Percentiles rank a stretch among this genome's conserved stretches.
Conservation (phyloP, 208 protist genomes). For the Vickermania ingenoplastis region DNA sequence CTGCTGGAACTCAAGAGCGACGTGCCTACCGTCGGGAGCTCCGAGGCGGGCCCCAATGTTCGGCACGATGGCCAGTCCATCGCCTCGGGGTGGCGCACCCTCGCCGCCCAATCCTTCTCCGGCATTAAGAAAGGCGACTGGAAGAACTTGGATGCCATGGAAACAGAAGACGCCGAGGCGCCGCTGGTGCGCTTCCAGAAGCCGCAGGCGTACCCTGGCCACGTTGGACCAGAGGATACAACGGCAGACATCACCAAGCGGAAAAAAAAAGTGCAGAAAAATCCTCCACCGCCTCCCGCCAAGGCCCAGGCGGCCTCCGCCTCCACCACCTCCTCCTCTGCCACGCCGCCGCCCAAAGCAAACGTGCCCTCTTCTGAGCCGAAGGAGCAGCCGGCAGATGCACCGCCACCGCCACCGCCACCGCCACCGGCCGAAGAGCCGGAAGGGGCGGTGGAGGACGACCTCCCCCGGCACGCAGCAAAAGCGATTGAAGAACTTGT, state of each 20-base stretch:
- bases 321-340: neutral
- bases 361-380: neutral
- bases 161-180: slow-evolving; percentile 16
- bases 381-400: neutral
- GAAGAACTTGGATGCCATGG: slow-evolving; percentile 38
- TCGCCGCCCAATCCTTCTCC: neutral
- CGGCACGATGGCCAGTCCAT: slow-evolving; percentile 1
- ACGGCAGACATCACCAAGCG: too few species aligned
- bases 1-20: slow-evolving; percentile 16
- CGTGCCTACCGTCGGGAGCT: neutral
- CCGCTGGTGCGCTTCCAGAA: neutral
- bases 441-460: too few species aligned
- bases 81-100: neutral
- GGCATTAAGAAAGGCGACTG: slow-evolving; percentile 33
- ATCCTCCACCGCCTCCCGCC: too few species aligned
- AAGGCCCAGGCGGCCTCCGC: neutral
- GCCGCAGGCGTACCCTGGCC: too few species aligned
- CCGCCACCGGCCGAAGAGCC: too few species aligned
- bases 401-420: neutral
- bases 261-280: too few species aligned
- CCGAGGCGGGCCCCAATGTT: neutral
- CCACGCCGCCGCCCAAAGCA: too few species aligned
- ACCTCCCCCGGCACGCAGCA: slow-evolving; percentile 10
- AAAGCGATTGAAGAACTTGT: slow-evolving; percentile 13
- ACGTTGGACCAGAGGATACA: too few species aligned